Evolutionary conservation across 2,329 filamentous ascomycete species (phyloP).

Genomic region (Cladophialophora psammophila): DNA sequence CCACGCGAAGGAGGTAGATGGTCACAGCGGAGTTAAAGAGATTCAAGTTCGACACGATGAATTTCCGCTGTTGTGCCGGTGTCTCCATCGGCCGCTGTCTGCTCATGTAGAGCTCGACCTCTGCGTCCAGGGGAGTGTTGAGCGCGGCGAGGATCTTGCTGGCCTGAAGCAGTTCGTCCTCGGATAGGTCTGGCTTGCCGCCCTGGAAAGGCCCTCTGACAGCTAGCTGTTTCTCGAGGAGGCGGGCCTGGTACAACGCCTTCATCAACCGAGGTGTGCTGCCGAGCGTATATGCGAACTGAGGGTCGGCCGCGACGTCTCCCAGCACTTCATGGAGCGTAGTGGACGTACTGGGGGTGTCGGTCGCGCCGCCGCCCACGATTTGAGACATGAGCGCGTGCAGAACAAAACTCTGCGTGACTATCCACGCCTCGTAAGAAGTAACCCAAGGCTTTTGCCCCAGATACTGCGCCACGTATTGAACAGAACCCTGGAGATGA

Average conservation of each 20-base stretch:
- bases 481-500: constrained; percentile 20
- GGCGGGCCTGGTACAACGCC: constrained; percentile 23
- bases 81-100: constrained; percentile 18
- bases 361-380: background rate
- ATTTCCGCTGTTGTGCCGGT: constrained; percentile 19
- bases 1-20: constrained; percentile 27
- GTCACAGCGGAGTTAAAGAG: constrained; percentile 25
- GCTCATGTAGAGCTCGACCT: constrained; percentile 25
- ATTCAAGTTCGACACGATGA: constrained; percentile 25
- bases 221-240: constrained; percentile 22
- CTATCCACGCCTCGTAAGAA: constrained; percentile 23
- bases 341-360: constrained; percentile 1
- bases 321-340: constrained; percentile 20
- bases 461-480: constrained; percentile 22
- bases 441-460: constrained; percentile 24
- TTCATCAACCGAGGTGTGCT: constrained; percentile 25
- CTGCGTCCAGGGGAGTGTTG: constrained; percentile 19
- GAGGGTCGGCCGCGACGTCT: constrained; percentile 19
- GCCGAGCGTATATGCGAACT: constrained; percentile 25
- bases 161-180: constrained; percentile 21
- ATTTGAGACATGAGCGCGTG: constrained; percentile 20
- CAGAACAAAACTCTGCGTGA: constrained; percentile 28
- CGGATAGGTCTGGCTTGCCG: constrained; percentile 17
- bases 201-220: constrained; percentile 7
- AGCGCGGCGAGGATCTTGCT: constrained; percentile 23